phyloP scores from a whole-genome alignment of 768 basidiomycete species.

The Mycena belliarum region DNA sequence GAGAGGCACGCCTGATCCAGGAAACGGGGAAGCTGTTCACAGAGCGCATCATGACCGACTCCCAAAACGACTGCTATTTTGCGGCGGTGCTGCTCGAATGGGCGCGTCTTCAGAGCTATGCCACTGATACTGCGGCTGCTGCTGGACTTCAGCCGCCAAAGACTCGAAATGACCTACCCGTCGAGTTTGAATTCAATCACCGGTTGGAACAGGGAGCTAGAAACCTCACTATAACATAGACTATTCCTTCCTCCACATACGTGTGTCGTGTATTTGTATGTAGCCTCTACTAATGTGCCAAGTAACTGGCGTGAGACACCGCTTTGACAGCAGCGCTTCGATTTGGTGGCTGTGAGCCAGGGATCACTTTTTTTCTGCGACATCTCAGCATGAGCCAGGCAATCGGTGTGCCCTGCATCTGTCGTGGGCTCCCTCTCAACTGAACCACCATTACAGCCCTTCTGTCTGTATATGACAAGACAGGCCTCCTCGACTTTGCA shows the following conservation, averaged over 20 bases:
- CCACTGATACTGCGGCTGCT: neutral
- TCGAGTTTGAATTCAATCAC: neutral
- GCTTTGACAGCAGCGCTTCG: no score
- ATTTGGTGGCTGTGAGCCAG: neutral
- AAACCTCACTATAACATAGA: neutral
- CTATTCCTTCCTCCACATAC: neutral
- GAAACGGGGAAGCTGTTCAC: slow-evolving; percentile 19
- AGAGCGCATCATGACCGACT: slow-evolving; percentile 19
- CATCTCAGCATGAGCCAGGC: slow-evolving; percentile 17
- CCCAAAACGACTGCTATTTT: slow-evolving; percentile 25
- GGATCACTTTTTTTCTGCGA: neutral
- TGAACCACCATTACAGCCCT: slow-evolving; percentile 54
- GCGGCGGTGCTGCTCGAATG: slow-evolving; percentile 18
- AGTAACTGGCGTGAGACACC: no score
- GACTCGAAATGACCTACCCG: no score
- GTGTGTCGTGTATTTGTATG: slow-evolving; percentile 7
- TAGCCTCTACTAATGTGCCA: neutral
- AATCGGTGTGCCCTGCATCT: slow-evolving; percentile 20
- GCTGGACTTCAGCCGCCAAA: neutral
- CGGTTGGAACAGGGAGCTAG: neutral
- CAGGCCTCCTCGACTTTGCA: slow-evolving; percentile 85
- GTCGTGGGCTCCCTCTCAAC: neutral
- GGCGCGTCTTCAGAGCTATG: slow-evolving; percentile 17
- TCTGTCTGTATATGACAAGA: slow-evolving; percentile 96
- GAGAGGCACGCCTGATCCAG: slow-evolving; percentile 20